A percentile compares a stretch with the other conserved stretches of the same genome.
These are phyloP conservation scores for Paecilomyces variotii DNA, from an alignment of 2,329 filamentous ascomycete species.

Conservation along the genomic window DNA sequence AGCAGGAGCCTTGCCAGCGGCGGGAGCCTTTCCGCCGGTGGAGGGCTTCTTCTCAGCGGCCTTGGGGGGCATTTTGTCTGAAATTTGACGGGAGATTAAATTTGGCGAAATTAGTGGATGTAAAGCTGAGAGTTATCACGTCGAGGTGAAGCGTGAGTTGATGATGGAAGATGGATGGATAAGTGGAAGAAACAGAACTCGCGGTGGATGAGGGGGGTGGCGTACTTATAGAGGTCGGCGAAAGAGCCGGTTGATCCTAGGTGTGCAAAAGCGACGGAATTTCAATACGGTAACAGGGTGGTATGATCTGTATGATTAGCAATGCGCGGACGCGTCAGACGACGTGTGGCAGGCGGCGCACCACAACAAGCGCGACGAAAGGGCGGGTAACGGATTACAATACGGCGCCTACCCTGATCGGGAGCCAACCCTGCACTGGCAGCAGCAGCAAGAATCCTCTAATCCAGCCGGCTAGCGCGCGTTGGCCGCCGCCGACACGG, in stretches of 20 bases:
- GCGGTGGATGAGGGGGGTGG: conserved; percentile 32
- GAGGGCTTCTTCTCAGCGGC: conserved; percentile 96
- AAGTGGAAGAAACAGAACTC: conserved; percentile 20
- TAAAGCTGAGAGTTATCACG: neutral
- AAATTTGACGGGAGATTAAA: conserved; percentile 10
- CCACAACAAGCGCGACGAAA: conserved; percentile 16
- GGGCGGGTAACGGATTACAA: conserved; percentile 10
- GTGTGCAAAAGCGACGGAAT: conserved; percentile 36
- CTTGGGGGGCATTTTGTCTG: conserved; percentile 87
- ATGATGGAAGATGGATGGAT: conserved; percentile 10
- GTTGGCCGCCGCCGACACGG: conserved; percentile 9
- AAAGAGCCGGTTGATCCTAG: conserved; percentile 37
- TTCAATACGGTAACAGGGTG: conserved; percentile 34
- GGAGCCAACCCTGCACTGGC: conserved; percentile 6
- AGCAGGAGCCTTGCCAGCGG: conserved; percentile 64
- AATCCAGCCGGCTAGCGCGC: conserved; percentile 1
- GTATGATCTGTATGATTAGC: conserved; percentile 43
- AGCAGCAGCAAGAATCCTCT: too few relatives aligned
- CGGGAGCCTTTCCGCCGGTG: conserved; percentile 85
- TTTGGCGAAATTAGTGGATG: conserved; percentile 13
- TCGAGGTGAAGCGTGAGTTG: conserved; percentile 10
- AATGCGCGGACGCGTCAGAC: conserved; percentile 14
- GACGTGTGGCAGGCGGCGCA: conserved; percentile 3
- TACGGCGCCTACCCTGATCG: conserved; percentile 22
- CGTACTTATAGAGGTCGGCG: conserved; percentile 39